A percentile compares a stretch with the other conserved stretches of the same genome.
phyloP scores from a whole-genome alignment of 257 asterid species.

The Marsdenia floribunda region DNA sequence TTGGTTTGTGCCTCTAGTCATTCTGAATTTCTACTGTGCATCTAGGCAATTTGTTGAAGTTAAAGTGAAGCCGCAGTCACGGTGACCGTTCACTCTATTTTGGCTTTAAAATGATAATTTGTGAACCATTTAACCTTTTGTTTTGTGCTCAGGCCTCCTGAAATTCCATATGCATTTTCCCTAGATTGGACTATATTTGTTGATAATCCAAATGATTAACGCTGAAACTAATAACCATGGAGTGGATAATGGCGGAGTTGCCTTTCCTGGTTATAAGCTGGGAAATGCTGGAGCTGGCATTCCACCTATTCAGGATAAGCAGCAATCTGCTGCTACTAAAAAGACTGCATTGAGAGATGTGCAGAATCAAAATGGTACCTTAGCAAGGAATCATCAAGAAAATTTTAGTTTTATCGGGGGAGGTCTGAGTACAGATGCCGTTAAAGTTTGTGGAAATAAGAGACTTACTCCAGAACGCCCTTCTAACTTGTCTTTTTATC shows the following conservation, averaged over 20 bases:
- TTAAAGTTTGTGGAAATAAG: slow-evolving; percentile 69
- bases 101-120: neutral
- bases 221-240: slow-evolving; percentile 37
- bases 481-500: slow-evolving; percentile 44
- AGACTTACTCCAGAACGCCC: slow-evolving; percentile 81
- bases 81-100: neutral
- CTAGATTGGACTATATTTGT: slow-evolving; percentile 12
- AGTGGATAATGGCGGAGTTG: slow-evolving; percentile 24
- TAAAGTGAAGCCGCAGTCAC: neutral
- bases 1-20: neutral
- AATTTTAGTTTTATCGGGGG: slow-evolving; percentile 37
- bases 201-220: slow-evolving; percentile 50
- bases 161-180: slow-evolving; percentile 12
- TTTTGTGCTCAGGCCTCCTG: slow-evolving; percentile 23
- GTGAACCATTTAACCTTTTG: neutral
- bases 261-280: slow-evolving; percentile 16
- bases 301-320: slow-evolving; percentile 49
- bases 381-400: slow-evolving; percentile 43
- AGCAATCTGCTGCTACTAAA: slow-evolving; percentile 32
- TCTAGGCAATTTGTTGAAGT: neutral
- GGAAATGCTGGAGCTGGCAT: slow-evolving; percentile 22
- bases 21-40: neutral
- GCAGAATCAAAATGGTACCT: slow-evolving; percentile 61
- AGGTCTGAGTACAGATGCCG: slow-evolving; percentile 42
- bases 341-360: slow-evolving; percentile 85